These are phyloP conservation scores for Hymenoscyphus infarciens DNA, from an alignment of 2,329 filamentous ascomycete genomes.

Conservation along the genomic window DNA sequence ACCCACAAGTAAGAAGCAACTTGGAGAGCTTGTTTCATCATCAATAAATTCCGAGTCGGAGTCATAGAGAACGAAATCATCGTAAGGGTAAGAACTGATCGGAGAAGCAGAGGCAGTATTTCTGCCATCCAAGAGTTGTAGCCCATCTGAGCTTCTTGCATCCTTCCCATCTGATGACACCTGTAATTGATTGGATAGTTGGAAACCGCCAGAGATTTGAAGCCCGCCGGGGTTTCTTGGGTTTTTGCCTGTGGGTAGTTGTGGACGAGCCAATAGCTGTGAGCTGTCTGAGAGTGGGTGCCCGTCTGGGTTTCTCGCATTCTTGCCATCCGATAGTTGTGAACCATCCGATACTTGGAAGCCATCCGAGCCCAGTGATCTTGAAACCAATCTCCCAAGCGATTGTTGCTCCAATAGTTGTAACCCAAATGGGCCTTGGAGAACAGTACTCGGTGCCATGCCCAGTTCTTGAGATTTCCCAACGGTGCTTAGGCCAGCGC, in stretches of 20 bases:
- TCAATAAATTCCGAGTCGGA: background rate
- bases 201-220: too few relatives aligned
- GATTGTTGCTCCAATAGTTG: background rate
- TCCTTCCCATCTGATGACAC: background rate
- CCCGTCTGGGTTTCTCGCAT: background rate
- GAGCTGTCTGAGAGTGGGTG: background rate
- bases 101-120: background rate
- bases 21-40: background rate
- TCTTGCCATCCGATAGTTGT: background rate
- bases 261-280: background rate
- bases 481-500: background rate
- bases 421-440: background rate
- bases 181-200: background rate
- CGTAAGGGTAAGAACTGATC: background rate
- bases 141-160: background rate
- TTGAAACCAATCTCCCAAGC: background rate
- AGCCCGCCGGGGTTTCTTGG: background rate
- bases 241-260: background rate
- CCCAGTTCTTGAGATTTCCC: background rate
- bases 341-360: background rate
- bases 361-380: background rate
- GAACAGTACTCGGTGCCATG: background rate
- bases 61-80: constrained; percentile 8
- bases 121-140: background rate
- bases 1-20: background rate